These are phyloP conservation scores for Neurospora sp. DNA, from an alignment of 495 filamentous ascomycete species.

Conservation along the genomic window DNA sequence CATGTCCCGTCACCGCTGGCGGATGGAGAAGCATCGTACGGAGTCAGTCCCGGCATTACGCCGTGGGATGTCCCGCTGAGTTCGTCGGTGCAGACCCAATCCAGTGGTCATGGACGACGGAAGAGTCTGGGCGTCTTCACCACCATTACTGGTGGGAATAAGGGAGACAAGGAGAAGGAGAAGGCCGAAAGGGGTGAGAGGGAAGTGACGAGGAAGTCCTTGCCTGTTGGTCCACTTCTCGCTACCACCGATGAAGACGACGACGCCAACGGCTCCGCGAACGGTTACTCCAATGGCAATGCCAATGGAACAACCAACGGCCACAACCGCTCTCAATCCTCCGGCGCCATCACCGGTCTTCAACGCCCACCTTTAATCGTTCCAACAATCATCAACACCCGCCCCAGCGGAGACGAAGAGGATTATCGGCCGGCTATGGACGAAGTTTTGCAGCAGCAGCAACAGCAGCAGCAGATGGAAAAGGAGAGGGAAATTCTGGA, in stretches of 20 bases:
- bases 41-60: slow-evolving; percentile 8
- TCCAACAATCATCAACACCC: background rate
- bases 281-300: background rate
- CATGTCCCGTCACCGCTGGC: background rate
- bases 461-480: background rate
- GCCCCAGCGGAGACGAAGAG: background rate
- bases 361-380: background rate
- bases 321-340: background rate
- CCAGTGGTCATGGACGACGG: background rate
- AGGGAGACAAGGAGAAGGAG: background rate
- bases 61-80: slow-evolving; percentile 4
- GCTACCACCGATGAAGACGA: background rate
- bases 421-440: background rate
- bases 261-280: background rate
- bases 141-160: background rate
- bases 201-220: background rate
- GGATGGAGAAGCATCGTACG: slow-evolving; percentile 1
- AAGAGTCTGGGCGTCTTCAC: background rate
- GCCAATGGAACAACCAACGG: background rate
- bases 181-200: background rate
- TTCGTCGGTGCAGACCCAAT: background rate
- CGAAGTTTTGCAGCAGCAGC: background rate
- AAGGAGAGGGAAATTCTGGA: background rate
- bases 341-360: background rate
- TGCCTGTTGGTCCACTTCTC: background rate